phyloP scores from a whole-genome alignment of 73 alveolate genomes.

The Blepharisma japonicum region DNA sequence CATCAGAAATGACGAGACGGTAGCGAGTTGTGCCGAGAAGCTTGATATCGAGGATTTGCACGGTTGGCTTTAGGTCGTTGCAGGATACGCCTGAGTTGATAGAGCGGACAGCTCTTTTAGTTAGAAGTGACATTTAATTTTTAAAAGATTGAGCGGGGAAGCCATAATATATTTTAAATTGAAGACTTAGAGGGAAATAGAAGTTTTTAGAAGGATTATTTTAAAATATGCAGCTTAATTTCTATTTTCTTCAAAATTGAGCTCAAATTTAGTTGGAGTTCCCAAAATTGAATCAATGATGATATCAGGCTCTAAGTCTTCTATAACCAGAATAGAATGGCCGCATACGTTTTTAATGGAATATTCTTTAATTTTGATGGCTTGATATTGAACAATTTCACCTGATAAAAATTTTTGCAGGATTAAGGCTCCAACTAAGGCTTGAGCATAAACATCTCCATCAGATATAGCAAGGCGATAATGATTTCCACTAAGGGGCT shows the following conservation, averaged over 20 bases:
- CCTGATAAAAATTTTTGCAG: neutral
- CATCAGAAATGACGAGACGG: conserved; percentile 2
- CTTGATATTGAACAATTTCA: neutral
- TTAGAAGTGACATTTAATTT: conserved; percentile 10
- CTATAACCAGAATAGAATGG: neutral
- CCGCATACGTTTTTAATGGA: neutral
- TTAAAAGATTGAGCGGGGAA: neutral
- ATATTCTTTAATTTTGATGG: neutral
- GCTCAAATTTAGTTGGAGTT: neutral
- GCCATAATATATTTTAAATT: too few species aligned
- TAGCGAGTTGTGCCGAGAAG: neutral
- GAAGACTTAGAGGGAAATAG: too few species aligned
- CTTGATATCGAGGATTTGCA: conserved; percentile 16
- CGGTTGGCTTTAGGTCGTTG: neutral
- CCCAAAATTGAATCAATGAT: neutral
- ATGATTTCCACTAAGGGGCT: neutral
- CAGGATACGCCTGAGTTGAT: neutral
- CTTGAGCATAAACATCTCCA: neutral
- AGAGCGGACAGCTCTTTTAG: neutral
- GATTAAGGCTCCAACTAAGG: neutral
- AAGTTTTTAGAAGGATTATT: too few species aligned
- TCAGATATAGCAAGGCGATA: conserved; percentile 4
- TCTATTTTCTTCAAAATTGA: too few species aligned
- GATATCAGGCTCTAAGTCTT: conserved; percentile 9
- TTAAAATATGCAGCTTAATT: too few species aligned